Percentiles rank a stretch among this genome's conserved stretches.
phyloP scores from a whole-genome alignment of 176 grass and related monocot genomes.

The Luzula sylvatica region DNA sequence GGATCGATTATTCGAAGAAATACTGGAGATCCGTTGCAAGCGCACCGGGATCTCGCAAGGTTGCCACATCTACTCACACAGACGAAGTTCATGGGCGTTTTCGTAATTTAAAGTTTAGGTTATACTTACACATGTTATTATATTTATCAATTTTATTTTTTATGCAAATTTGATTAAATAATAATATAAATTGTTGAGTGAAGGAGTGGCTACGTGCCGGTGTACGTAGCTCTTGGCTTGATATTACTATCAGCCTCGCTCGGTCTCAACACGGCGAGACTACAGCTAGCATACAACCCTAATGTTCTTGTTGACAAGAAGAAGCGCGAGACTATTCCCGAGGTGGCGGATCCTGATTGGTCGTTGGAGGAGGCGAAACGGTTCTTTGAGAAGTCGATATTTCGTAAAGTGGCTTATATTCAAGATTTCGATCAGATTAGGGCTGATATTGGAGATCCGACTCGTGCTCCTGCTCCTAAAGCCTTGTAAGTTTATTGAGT shows the following conservation, averaged over 20 bases:
- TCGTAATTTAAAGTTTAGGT: slow-evolving; percentile 20
- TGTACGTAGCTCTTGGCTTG: slow-evolving; percentile 57
- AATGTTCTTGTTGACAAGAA: slow-evolving; percentile 78
- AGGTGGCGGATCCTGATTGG: slow-evolving; percentile 53
- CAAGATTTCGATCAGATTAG: slow-evolving; percentile 41
- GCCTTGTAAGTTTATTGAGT: slow-evolving; percentile 10
- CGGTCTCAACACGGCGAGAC: slow-evolving; percentile 46
- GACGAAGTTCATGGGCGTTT: background rate
- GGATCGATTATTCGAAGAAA: slow-evolving; percentile 5
- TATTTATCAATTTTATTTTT: no score
- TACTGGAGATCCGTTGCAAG: background rate
- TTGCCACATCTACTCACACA: background rate
- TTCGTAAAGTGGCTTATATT: slow-evolving; percentile 64
- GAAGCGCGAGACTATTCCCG: slow-evolving; percentile 64
- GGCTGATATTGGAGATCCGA: slow-evolving; percentile 40
- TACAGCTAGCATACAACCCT: slow-evolving; percentile 64
- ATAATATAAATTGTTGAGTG: no score
- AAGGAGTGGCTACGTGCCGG: slow-evolving; percentile 48
- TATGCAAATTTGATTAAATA: no score
- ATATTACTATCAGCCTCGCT: slow-evolving; percentile 33
- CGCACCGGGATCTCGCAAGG: background rate
- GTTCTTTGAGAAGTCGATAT: slow-evolving; percentile 40
- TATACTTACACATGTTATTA: no score
- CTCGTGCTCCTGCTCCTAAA: background rate
- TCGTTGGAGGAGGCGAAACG: slow-evolving; percentile 33